A percentile compares a stretch with the other conserved stretches of the same genome.
Evolutionary conservation across 2,329 filamentous ascomycete species (phyloP).

Genomic region (Penicillium fuscoglaucum): DNA sequence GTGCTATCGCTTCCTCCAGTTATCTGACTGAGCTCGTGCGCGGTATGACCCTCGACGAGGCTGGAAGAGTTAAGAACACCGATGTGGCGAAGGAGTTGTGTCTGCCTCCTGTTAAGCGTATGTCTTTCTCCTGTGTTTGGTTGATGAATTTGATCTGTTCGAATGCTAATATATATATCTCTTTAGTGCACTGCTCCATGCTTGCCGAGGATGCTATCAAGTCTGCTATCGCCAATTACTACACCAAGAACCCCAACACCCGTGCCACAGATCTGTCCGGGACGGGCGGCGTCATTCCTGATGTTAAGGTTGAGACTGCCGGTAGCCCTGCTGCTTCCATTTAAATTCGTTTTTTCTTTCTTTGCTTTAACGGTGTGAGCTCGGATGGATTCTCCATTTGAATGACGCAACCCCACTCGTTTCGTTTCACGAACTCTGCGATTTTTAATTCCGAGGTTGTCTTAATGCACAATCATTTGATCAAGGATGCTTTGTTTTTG

Average conservation of each 20-base stretch:
- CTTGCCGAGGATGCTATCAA: conserved; percentile 91
- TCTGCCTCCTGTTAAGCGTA: conserved; percentile 84
- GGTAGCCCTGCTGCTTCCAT: conserved; percentile 27
- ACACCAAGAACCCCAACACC: conserved; percentile 82
- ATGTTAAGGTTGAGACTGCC: conserved; percentile 49
- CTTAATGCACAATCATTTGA: conserved; percentile 21
- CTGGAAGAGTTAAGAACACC: conserved; percentile 88
- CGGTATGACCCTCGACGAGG: conserved; percentile 95
- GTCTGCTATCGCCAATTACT: conserved; percentile 86
- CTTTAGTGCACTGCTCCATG: conserved; percentile 83
- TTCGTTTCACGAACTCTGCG: conserved; percentile 10
- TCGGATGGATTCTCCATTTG: background rate
- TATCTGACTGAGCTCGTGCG: conserved; percentile 94
- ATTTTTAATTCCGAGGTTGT: conserved; percentile 15
- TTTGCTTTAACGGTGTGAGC: background rate
- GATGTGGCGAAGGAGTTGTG: conserved; percentile 97
- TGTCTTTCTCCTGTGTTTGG: conserved; percentile 40
- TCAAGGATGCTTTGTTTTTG: conserved; percentile 12
- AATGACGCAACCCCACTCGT: conserved; percentile 2
- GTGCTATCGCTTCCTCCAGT: conserved; percentile 89
- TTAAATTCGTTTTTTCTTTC: conserved; percentile 16
- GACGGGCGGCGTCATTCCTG: conserved; percentile 67
- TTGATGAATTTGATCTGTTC: background rate
- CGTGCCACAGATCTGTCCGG: conserved; percentile 74
- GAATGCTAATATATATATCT: conserved; percentile 9